A percentile compares a stretch with the other conserved stretches of the same genome.
Evolutionary conservation across 176 grass and related monocot species (phyloP).

Genomic region (Chloris gayana): DNA sequence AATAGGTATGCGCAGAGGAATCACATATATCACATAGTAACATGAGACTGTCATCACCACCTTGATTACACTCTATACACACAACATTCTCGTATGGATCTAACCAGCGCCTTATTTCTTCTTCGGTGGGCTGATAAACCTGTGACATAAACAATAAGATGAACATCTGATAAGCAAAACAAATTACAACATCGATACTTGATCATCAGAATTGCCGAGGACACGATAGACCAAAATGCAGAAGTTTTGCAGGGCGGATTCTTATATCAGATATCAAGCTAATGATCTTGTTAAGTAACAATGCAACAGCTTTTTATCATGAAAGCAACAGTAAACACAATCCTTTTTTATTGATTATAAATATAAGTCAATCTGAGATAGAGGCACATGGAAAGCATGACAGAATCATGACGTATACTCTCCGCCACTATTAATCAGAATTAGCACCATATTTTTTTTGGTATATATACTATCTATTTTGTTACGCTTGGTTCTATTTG

Average conservation of each 20-base stretch:
- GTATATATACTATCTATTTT: background rate
- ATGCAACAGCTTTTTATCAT: background rate
- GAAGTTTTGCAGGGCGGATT: background rate
- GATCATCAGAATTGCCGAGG: background rate
- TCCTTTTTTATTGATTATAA: conserved; percentile 9
- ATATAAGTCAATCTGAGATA: background rate
- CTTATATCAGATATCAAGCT: conserved; percentile 19
- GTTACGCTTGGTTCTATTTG: background rate
- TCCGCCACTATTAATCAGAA: background rate
- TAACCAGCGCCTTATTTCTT: conserved; percentile 88
- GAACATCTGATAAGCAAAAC: conserved; percentile 1
- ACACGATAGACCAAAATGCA: background rate
- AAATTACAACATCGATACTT: background rate
- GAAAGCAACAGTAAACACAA: background rate
- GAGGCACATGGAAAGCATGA: background rate
- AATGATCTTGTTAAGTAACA: background rate
- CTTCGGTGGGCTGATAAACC: conserved; percentile 95
- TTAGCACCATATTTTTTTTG: too few species aligned
- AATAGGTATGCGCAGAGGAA: conserved; percentile 94
- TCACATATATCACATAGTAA: conserved; percentile 98
- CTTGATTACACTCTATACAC: conserved; percentile 96
- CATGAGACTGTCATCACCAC: conserved; percentile 88
- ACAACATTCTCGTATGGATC: conserved; percentile 92
- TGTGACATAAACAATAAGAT: conserved; percentile 40
- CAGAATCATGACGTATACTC: background rate